Evolutionary conservation across 768 basidiomycete species (phyloP).

Genomic region (Lepiota venenata): DNA sequence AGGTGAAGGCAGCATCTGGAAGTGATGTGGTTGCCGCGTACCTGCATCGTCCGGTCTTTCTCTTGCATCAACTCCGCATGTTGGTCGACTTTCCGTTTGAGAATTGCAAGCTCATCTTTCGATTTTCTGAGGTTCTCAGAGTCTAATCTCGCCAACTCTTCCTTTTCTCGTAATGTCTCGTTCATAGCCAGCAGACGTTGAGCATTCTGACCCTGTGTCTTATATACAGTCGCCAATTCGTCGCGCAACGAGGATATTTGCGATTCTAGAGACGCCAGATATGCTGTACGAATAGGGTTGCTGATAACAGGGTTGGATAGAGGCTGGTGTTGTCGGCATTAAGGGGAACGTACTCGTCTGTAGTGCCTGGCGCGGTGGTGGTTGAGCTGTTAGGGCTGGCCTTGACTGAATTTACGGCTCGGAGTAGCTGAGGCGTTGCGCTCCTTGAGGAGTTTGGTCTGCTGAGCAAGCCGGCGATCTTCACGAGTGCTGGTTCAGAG

Average conservation of each 20-base stretch:
- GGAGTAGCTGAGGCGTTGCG: slow-evolving; percentile 85
- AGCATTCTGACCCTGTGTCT: slow-evolving; percentile 94
- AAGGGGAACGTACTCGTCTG: slow-evolving; percentile 62
- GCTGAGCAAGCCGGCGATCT: slow-evolving; percentile 92
- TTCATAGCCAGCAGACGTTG: slow-evolving; percentile 92
- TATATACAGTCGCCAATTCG: slow-evolving; percentile 93
- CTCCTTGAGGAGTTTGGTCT: slow-evolving; percentile 88
- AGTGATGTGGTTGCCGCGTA: slow-evolving; percentile 31
- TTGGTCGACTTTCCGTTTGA: slow-evolving; percentile 78
- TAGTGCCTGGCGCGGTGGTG: slow-evolving; percentile 53
- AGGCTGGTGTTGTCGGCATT: slow-evolving; percentile 9
- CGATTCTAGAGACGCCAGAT: slow-evolving; percentile 88
- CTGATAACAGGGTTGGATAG: slow-evolving; percentile 34
- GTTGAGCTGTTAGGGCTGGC: slow-evolving; percentile 59
- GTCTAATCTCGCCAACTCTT: slow-evolving; percentile 80
- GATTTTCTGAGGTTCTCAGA: slow-evolving; percentile 76
- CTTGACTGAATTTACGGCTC: slow-evolving; percentile 76
- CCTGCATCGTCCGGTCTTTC: slow-evolving; percentile 89
- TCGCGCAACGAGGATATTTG: slow-evolving; percentile 90
- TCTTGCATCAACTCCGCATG: slow-evolving; percentile 83
- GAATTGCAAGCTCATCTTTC: slow-evolving; percentile 66
- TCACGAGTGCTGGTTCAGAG: slow-evolving; percentile 14
- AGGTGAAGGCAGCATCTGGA: slow-evolving; percentile 9
- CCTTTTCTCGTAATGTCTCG: slow-evolving; percentile 91
- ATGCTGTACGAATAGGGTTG: slow-evolving; percentile 83